phyloP scores from a whole-genome alignment of 108 stramenopile species.

The Cyclostephanos tholiformis region DNA sequence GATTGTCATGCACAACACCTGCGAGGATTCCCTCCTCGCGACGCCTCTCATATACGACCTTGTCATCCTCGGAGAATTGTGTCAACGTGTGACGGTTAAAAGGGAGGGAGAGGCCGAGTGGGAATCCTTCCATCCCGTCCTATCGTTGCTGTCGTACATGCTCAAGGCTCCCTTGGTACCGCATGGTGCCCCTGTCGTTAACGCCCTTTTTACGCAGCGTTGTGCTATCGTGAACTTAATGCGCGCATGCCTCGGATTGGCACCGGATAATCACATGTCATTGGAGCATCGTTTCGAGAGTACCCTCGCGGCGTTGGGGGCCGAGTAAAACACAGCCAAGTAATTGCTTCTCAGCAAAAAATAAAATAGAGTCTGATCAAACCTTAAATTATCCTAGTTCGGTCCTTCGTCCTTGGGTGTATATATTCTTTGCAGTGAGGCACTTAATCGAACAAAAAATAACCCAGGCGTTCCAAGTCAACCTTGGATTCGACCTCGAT shows the following conservation, averaged over 20 bases:
- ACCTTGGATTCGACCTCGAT: no score
- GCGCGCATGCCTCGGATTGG: slow-evolving; percentile 93
- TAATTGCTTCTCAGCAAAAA: slow-evolving; percentile 39
- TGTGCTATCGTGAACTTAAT: slow-evolving; percentile 93
- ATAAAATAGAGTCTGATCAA: neutral
- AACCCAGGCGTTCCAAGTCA: no score
- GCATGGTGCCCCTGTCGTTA: slow-evolving; percentile 96
- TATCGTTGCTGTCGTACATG: slow-evolving; percentile 96
- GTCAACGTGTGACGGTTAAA: slow-evolving; percentile 87
- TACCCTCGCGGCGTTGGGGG: slow-evolving; percentile 52
- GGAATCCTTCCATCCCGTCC: slow-evolving; percentile 94
- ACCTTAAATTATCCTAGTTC: neutral
- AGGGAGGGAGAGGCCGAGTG: slow-evolving; percentile 72
- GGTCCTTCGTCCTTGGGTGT: no score
- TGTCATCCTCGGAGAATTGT: slow-evolving; percentile 92
- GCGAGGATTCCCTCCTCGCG: slow-evolving; percentile 97
- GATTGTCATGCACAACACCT: slow-evolving; percentile 99
- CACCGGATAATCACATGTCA: slow-evolving; percentile 95
- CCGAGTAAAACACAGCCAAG: slow-evolving; percentile 27
- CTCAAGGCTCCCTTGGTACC: slow-evolving; percentile 98
- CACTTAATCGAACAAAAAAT: no score
- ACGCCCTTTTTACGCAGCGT: slow-evolving; percentile 96
- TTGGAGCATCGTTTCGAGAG: slow-evolving; percentile 92
- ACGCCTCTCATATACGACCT: slow-evolving; percentile 97
- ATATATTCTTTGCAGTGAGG: no score